Conservation (phyloP, 352 stramenopile species). For the Phytophthora constricta region DNA sequence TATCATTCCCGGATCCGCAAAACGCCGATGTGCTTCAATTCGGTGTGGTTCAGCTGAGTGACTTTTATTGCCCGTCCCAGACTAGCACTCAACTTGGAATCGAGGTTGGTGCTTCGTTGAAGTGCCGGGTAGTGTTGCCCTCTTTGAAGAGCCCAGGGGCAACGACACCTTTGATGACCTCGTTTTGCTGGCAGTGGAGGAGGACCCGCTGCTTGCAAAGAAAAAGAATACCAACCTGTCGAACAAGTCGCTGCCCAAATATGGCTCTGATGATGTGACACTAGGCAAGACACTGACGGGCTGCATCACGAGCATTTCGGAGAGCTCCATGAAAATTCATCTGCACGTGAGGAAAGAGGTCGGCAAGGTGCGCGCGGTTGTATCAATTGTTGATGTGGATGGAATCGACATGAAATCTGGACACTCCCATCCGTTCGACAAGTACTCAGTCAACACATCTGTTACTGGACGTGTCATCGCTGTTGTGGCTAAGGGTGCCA, state of each 20-base stretch:
- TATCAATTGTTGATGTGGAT: constrained; percentile 89
- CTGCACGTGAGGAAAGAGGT: constrained; percentile 75
- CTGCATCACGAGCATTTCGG: constrained; percentile 77
- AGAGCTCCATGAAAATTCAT: constrained; percentile 85
- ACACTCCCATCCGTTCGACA: constrained; percentile 79
- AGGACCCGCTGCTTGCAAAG: constrained; percentile 55
- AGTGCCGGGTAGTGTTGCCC: constrained; percentile 54
- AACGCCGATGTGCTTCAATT: constrained; percentile 44
- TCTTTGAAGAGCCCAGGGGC: constrained; percentile 46
- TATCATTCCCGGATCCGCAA: constrained; percentile 61
- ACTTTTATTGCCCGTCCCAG: constrained; percentile 81
- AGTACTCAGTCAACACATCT: constrained; percentile 76
- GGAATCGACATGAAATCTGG: constrained; percentile 37
- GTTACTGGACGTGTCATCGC: constrained; percentile 75
- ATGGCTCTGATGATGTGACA: constrained; percentile 59
- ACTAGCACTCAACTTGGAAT: constrained; percentile 60
- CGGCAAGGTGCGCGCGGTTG: constrained; percentile 76
- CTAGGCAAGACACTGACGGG: constrained; percentile 77
- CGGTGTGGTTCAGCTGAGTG: constrained; percentile 71
- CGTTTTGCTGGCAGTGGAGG: constrained; percentile 62
- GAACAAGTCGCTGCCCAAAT: constrained; percentile 71
- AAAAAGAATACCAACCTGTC: constrained; percentile 36
- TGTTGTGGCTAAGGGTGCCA: constrained; percentile 75
- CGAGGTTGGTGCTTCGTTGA: constrained; percentile 49
- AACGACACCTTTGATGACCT: constrained; percentile 81